phyloP scores from a whole-genome alignment of 2,329 filamentous ascomycete genomes.

The Phaeoacremonium minimum region DNA sequence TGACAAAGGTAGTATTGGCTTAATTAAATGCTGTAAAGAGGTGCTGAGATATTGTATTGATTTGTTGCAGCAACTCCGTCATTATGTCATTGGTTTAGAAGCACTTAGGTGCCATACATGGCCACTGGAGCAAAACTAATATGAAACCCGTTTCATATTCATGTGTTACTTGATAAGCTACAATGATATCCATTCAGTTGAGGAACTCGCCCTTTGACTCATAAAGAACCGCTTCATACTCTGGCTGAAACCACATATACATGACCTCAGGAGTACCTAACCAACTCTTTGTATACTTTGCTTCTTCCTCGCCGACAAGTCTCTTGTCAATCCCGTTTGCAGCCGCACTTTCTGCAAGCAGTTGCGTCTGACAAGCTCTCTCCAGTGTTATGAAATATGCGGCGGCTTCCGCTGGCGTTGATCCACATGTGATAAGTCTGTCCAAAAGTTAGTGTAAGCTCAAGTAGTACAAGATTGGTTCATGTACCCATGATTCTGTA shows the following conservation, averaged over 20 bases:
- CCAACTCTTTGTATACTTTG: neutral
- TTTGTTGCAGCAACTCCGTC: too few species aligned
- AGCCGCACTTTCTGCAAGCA: conserved; percentile 1
- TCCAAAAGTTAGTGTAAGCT: neutral
- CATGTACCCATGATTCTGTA: conserved; percentile 1
- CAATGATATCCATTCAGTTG: too few species aligned
- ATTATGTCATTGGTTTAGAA: too few species aligned
- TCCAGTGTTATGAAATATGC: conserved; percentile 1
- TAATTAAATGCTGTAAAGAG: too few species aligned
- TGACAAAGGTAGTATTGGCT: too few species aligned
- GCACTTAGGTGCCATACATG: too few species aligned
- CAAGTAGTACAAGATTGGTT: neutral
- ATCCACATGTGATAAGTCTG: conserved; percentile 1
- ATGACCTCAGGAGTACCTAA: neutral
- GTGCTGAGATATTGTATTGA: too few species aligned
- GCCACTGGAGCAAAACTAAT: too few species aligned
- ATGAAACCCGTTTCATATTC: too few species aligned
- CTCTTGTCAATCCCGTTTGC: conserved; percentile 45
- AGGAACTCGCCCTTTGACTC: neutral
- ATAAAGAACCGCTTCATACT: neutral
- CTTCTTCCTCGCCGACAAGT: conserved; percentile 52
- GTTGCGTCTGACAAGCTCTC: conserved; percentile 2
- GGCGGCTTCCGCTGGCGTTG: neutral
- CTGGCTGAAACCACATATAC: neutral
- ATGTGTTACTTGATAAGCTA: too few species aligned